Conservation (phyloP, 768 basidiomycete genomes). For the Russula griseocarnosa region DNA sequence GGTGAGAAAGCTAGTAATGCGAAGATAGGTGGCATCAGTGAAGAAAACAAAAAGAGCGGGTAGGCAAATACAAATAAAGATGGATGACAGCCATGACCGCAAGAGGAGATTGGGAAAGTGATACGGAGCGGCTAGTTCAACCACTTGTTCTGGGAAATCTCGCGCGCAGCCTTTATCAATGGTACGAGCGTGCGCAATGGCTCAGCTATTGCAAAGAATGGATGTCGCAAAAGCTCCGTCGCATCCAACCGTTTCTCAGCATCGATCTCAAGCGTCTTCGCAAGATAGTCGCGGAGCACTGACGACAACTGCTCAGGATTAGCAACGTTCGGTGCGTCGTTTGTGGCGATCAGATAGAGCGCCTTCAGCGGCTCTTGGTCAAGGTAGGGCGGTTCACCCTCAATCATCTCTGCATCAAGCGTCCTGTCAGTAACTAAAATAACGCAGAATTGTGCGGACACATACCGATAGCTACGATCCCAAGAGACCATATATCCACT, state of each 20-base stretch:
- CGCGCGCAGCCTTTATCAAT: constrained; percentile 78
- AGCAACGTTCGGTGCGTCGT: constrained; percentile 89
- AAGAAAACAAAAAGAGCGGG: neutral
- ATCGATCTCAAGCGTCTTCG: constrained; percentile 87
- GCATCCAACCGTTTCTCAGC: constrained; percentile 90
- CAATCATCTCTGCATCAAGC: constrained; percentile 78
- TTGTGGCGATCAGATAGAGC: constrained; percentile 95
- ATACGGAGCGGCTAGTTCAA: too few species aligned
- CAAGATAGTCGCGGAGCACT: constrained; percentile 85
- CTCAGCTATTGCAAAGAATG: constrained; percentile 85
- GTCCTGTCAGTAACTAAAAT: constrained; percentile 4
- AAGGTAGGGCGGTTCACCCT: constrained; percentile 93
- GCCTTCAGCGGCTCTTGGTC: constrained; percentile 97
- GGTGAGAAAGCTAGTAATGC: too few species aligned
- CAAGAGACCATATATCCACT: constrained; percentile 96
- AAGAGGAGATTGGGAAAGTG: neutral
- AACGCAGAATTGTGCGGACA: constrained; percentile 38
- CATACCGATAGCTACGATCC: constrained; percentile 69
- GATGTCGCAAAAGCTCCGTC: constrained; percentile 75
- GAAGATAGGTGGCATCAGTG: neutral
- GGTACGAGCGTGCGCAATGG: constrained; percentile 85
- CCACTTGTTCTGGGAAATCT: too few species aligned
- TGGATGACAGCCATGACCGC: constrained; percentile 9
- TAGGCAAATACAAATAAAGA: constrained; percentile 15
- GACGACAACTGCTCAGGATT: constrained; percentile 75